Percentiles rank a stretch among this genome's conserved stretches.
Conservation (phyloP, 208 protist genomes). For the Endotrypanum monterogeii region DNA sequence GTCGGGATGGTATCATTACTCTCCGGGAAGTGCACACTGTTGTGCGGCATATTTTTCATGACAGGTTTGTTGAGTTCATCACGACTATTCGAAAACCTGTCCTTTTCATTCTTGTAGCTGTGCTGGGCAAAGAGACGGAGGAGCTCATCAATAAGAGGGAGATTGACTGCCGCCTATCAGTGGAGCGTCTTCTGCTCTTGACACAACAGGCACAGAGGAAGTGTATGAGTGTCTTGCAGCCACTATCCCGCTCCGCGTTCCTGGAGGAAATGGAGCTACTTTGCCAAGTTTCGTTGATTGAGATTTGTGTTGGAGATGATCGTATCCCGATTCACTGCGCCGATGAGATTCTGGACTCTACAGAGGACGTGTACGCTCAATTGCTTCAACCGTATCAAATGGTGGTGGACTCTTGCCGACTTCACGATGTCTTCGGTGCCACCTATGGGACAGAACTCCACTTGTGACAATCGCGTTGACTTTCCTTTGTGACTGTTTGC, state of each 20-base stretch:
- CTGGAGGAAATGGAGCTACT: slow-evolving; percentile 74
- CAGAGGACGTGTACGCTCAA: slow-evolving; percentile 69
- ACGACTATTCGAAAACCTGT: slow-evolving; percentile 65
- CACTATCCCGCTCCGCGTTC: slow-evolving; percentile 39
- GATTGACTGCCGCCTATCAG: slow-evolving; percentile 52
- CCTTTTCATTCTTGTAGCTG: slow-evolving; percentile 68
- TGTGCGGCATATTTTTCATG: slow-evolving; percentile 87
- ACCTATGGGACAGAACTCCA: slow-evolving; percentile 27
- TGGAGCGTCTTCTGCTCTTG: slow-evolving; percentile 58
- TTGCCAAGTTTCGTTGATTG: slow-evolving; percentile 77
- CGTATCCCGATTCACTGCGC: slow-evolving; percentile 62
- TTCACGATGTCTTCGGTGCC: slow-evolving; percentile 73
- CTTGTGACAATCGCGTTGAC: slow-evolving; percentile 8
- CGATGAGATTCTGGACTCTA: slow-evolving; percentile 51
- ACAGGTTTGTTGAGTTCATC: slow-evolving; percentile 89
- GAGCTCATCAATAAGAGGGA: slow-evolving; percentile 44
- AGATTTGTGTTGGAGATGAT: slow-evolving; percentile 79
- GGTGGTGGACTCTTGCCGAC: slow-evolving; percentile 73
- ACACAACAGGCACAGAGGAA: slow-evolving; percentile 43
- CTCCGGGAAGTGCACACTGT: slow-evolving; percentile 77
- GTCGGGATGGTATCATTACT: slow-evolving; percentile 63
- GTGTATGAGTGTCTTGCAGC: slow-evolving; percentile 18
- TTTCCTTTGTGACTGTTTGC: neutral
- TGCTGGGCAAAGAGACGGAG: slow-evolving; percentile 74
- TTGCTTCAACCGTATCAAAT: slow-evolving; percentile 84